These are phyloP conservation scores for Wallacemonas sp. DNA, from an alignment of 208 protist genomes.

Conservation along the genomic window DNA sequence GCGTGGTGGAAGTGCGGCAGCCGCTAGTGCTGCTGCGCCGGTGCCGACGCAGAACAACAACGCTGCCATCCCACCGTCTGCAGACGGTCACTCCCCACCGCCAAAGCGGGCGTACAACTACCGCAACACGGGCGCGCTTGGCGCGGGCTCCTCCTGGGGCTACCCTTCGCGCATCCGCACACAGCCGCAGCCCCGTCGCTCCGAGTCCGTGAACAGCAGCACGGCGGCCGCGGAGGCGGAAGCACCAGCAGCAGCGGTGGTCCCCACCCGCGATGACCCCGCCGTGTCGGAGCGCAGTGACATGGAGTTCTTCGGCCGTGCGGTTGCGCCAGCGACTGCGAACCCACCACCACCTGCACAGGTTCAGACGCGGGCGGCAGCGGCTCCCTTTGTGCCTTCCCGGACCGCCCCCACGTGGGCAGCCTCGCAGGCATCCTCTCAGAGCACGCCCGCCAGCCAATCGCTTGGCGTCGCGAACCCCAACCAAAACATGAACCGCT, in stretches of 20 bases:
- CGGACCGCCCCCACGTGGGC: neutral
- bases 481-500: slow-evolving; percentile 3
- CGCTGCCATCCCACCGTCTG: neutral
- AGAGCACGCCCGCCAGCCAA: neutral
- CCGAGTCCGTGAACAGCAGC: neutral
- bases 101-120: slow-evolving; percentile 16
- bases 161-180: slow-evolving; percentile 13
- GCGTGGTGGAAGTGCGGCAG: neutral
- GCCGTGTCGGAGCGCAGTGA: neutral
- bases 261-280: no score
- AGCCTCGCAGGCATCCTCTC: slow-evolving; percentile 1
- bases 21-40: no score
- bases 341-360: no score
- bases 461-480: neutral
- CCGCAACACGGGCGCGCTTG: slow-evolving; percentile 11
- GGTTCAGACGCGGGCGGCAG: neutral
- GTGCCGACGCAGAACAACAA: slow-evolving; percentile 18
- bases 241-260: no score
- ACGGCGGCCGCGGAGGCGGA: slow-evolving; percentile 1
- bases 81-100: slow-evolving; percentile 7
- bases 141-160: slow-evolving; percentile 17
- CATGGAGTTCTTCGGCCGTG: slow-evolving; percentile 13
- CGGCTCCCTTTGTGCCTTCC: neutral
- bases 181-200: neutral
- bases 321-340: no score